These are phyloP conservation scores for Gossypium trilobum DNA, from an alignment of 441 rosid species.

Conservation along the genomic window DNA sequence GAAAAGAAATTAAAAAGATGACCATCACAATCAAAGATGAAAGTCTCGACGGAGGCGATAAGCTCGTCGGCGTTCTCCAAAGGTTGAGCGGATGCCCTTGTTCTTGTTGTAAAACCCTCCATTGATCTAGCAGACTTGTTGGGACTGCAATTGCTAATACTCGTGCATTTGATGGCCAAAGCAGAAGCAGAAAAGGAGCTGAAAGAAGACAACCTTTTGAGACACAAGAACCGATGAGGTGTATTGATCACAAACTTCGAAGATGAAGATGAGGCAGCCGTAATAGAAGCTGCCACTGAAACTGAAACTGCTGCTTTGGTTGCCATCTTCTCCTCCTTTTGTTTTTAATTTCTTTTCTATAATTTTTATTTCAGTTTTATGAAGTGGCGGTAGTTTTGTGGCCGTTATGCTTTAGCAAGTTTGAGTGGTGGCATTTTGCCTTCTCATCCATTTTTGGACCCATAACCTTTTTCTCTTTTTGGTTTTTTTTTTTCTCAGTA, in stretches of 20 bases:
- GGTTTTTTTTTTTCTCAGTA: not conserved
- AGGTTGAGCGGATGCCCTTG: conserved; percentile 44
- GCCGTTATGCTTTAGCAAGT: conserved; percentile 19
- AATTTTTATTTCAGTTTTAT: not conserved
- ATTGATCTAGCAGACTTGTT: conserved; percentile 20
- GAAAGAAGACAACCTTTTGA: conserved; percentile 14
- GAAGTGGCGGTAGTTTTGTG: conserved; percentile 18
- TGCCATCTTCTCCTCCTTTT: conserved; percentile 30
- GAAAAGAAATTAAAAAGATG: not conserved
- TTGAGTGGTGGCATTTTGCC: conserved; percentile 32
- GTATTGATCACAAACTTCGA: conserved; percentile 9
- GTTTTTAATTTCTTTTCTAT: not conserved
- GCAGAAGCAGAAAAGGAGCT: conserved; percentile 17
- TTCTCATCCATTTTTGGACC: conserved; percentile 15
- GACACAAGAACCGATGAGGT: conserved; percentile 18
- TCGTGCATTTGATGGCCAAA: conserved; percentile 21
- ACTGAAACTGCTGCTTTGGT: conserved; percentile 40
- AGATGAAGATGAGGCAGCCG: conserved; percentile 23
- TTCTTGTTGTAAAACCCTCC: conserved; percentile 26
- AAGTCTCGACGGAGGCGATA: conserved; percentile 62
- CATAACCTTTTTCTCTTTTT: not conserved
- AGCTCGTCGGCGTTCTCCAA: conserved; percentile 56
- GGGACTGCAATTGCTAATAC: conserved; percentile 13
- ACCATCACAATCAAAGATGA: conserved; percentile 74
- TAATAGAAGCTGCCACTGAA: conserved; percentile 12